A percentile compares a stretch with the other conserved stretches of the same genome.
These are phyloP conservation scores for Dioscorea alata DNA, from an alignment of 106 monocot genomes.

Conservation along the genomic window DNA sequence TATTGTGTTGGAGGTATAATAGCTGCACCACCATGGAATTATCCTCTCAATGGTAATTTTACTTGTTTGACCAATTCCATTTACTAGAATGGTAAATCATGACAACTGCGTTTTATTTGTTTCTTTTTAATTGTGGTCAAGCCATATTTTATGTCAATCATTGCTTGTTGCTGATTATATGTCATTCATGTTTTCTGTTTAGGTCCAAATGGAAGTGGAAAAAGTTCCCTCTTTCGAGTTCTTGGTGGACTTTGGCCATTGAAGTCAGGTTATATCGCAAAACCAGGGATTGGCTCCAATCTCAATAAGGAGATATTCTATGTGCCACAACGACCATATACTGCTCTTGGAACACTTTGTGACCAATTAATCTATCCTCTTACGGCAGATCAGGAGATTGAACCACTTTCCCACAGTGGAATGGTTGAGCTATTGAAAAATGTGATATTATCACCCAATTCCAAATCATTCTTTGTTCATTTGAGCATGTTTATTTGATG, in stretches of 20 bases:
- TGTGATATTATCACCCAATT: conserved; percentile 30
- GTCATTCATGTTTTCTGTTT: conserved; percentile 8
- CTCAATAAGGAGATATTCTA: conserved; percentile 99
- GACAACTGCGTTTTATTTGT: too few relatives aligned
- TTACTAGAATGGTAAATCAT: too few relatives aligned
- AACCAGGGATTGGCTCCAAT: conserved; percentile 96
- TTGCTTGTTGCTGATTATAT: too few relatives aligned
- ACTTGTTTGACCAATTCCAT: too few relatives aligned
- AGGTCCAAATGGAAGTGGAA: conserved; percentile 99
- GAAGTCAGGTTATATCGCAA: conserved; percentile 81
- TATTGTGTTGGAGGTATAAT: too few relatives aligned
- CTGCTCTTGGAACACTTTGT: conserved; percentile 97
- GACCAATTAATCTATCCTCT: conserved; percentile 98
- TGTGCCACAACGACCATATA: conserved; percentile 98
- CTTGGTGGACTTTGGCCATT: conserved; percentile 99
- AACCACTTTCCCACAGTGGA: conserved; percentile 65
- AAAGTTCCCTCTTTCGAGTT: conserved; percentile 96
- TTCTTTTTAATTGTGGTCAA: too few relatives aligned
- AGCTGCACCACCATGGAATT: too few relatives aligned
- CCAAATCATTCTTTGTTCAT: too few relatives aligned
- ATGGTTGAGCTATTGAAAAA: conserved; percentile 95
- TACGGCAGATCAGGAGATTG: conserved; percentile 71
- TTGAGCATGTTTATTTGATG: background rate
- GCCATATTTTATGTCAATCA: too few relatives aligned
- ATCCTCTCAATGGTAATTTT: too few relatives aligned